Conservation (phyloP, 2,329 filamentous ascomycete genomes). For the Huntiella omanensis region DNA sequence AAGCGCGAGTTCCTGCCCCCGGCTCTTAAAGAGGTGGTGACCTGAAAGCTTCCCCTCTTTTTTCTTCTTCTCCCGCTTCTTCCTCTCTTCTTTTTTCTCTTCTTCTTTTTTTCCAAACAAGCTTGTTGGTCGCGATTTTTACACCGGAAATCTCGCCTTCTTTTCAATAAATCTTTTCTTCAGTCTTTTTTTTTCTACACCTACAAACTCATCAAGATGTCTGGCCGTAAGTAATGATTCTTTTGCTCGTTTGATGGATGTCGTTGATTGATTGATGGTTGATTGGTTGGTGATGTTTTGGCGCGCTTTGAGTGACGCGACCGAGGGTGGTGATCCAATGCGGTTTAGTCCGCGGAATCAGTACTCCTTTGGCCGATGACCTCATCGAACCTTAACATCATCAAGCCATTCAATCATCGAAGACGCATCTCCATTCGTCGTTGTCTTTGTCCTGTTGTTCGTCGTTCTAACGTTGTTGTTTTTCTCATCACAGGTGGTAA, state of each 20-base stretch:
- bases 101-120: not conserved
- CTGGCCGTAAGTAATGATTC: conserved; percentile 12
- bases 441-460: not conserved
- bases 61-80: conserved; percentile 1
- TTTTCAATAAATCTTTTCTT: not conserved
- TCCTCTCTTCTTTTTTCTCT: conserved; percentile 3
- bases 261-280: not conserved
- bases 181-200: conserved; percentile 1
- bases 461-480: conserved; percentile 3
- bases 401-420: not conserved
- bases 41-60: conserved; percentile 2
- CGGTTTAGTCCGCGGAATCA: not conserved
- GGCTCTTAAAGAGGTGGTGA: no score
- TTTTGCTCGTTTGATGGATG: not conserved
- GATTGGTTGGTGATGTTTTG: not conserved
- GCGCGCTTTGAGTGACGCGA: conserved; percentile 7
- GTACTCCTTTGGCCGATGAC: not conserved
- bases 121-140: not conserved
- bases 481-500: conserved; percentile 43
- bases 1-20: no score
- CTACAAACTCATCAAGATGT: conserved; percentile 10
- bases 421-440: no score
- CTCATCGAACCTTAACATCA: not conserved
- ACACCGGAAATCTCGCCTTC: not conserved
- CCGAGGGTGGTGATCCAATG: not conserved